A percentile compares a stretch with the other conserved stretches of the same genome.
These are phyloP conservation scores for Ustilago curta DNA, from an alignment of 1,284 basidiomycete species.

Conservation along the genomic window DNA sequence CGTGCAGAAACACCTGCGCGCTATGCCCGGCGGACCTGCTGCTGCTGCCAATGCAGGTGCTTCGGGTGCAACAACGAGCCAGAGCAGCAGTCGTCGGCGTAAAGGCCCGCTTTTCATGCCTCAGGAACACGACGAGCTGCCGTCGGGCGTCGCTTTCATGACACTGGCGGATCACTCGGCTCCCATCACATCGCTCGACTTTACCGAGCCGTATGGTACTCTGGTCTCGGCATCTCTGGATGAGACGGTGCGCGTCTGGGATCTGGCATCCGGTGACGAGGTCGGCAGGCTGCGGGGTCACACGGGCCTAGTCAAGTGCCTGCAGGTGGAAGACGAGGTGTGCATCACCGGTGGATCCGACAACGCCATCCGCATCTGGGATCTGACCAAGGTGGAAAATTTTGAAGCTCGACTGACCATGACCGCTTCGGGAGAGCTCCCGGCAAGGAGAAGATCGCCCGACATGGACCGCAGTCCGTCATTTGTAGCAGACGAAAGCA, in stretches of 20 bases:
- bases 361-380: conserved; percentile 75
- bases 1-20: conserved; percentile 60
- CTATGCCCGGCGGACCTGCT: conserved; percentile 66
- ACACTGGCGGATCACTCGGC: conserved; percentile 83
- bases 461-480: conserved; percentile 20
- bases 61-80: conserved; percentile 33
- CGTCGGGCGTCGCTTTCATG: conserved; percentile 96
- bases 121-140: conserved; percentile 95
- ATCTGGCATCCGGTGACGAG: conserved; percentile 76
- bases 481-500: conserved; percentile 33
- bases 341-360: conserved; percentile 92
- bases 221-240: conserved; percentile 81
- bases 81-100: conserved; percentile 53
- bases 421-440: conserved; percentile 54
- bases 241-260: conserved; percentile 82
- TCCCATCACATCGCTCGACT: conserved; percentile 89
- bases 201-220: conserved; percentile 95
- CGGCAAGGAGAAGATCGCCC: conserved; percentile 26
- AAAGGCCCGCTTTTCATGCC: conserved; percentile 86
- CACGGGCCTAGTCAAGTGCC: conserved; percentile 77
- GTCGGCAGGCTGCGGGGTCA: conserved; percentile 66
- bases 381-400: conserved; percentile 65
- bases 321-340: conserved; percentile 92
- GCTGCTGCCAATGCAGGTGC: conserved; percentile 52
- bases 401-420: conserved; percentile 57